phyloP scores from a whole-genome alignment of 176 grass and related monocot genomes.

The Aegilops sharonensis region DNA sequence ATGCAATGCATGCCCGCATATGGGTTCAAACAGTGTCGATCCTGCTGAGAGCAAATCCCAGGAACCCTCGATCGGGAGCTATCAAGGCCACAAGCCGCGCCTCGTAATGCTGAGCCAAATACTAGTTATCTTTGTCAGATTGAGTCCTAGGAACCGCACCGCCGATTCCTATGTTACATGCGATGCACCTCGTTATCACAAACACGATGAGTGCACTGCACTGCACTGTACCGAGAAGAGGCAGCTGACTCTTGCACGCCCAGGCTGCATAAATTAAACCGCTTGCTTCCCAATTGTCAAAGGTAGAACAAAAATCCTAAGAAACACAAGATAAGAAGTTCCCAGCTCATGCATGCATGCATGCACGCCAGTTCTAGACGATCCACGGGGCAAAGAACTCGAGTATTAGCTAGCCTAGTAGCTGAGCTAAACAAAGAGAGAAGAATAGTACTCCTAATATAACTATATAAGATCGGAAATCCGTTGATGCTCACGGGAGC shows the following conservation, averaged over 20 bases:
- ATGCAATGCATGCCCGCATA: not conserved
- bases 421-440: too few relatives aligned
- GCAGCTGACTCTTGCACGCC: not conserved
- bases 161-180: slow-evolving; percentile 21
- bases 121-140: not conserved
- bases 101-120: slow-evolving; percentile 1
- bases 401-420: too few relatives aligned
- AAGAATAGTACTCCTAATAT: too few relatives aligned
- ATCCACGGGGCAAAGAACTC: not conserved
- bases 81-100: not conserved
- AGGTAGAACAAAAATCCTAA: not conserved
- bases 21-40: not conserved
- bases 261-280: not conserved
- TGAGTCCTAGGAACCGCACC: slow-evolving; percentile 43
- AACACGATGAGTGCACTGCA: not conserved
- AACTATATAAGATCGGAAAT: too few relatives aligned
- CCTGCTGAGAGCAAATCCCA: slow-evolving; percentile 27
- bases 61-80: slow-evolving; percentile 3
- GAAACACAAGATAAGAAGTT: not conserved
- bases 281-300: not conserved
- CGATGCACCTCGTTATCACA: not conserved
- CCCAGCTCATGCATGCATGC: not conserved
- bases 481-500: too few relatives aligned
- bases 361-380: not conserved
- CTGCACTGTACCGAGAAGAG: not conserved